These are phyloP conservation scores for Kingdonia uniflora DNA, from an alignment of 164 flowering plant genomes.

Conservation along the genomic window DNA sequence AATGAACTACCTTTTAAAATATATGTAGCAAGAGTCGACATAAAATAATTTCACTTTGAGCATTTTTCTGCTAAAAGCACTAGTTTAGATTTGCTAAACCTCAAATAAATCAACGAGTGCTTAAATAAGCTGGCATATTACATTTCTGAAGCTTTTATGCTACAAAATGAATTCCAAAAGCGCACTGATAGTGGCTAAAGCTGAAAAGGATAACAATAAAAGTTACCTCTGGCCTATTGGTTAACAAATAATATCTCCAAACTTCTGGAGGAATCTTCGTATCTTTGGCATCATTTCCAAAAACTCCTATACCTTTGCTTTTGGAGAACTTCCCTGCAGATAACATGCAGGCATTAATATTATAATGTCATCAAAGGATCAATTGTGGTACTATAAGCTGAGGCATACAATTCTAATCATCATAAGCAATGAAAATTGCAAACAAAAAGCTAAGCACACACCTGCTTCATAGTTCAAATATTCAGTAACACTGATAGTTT, in stretches of 20 bases:
- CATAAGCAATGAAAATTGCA: not conserved
- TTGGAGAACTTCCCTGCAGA: conserved; percentile 57
- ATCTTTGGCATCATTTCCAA: conserved; percentile 92
- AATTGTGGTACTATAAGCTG: too few relatives aligned
- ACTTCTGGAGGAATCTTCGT: conserved; percentile 92
- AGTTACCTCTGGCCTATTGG: conserved; percentile 89
- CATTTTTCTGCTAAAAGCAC: too few relatives aligned
- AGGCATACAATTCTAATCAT: not conserved
- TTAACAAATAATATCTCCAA: conserved; percentile 89
- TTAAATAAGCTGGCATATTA: too few relatives aligned
- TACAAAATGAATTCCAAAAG: too few relatives aligned
- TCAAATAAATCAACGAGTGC: too few relatives aligned
- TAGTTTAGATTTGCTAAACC: too few relatives aligned
- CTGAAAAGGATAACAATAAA: not conserved
- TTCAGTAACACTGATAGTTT: conserved; percentile 89
- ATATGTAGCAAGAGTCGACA: too few relatives aligned
- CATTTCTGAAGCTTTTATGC: too few relatives aligned
- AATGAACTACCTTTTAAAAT: too few relatives aligned
- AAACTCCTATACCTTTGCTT: conserved; percentile 89
- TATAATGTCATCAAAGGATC: too few relatives aligned
- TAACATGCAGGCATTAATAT: not conserved
- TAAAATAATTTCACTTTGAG: too few relatives aligned
- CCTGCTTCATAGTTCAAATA: conserved; percentile 92
- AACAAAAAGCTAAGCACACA: conserved; percentile 11
- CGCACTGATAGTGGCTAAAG: too few relatives aligned